phyloP scores from a whole-genome alignment of 768 basidiomycete genomes.

The Lentinus brumalis region DNA sequence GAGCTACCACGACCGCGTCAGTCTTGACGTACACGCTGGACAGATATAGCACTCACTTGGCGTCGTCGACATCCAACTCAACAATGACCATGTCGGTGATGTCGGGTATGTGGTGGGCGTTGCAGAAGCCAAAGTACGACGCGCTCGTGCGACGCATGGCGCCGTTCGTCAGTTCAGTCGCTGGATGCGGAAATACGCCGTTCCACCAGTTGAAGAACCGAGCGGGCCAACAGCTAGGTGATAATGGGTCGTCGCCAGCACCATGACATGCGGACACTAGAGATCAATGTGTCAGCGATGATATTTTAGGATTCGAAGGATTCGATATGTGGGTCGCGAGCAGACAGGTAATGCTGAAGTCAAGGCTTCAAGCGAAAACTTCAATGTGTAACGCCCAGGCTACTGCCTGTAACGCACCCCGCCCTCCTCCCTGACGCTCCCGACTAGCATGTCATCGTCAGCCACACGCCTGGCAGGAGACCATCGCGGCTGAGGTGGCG shows the following conservation, averaged over 20 bases:
- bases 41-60: constrained; percentile 58
- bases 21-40: background rate
- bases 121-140: constrained; percentile 95
- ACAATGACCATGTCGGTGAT: constrained; percentile 92
- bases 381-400: no score
- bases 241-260: constrained; percentile 87
- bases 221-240: constrained; percentile 87
- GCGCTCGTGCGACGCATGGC: constrained; percentile 92
- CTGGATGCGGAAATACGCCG: constrained; percentile 95
- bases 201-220: constrained; percentile 98
- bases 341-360: background rate
- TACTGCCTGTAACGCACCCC: no score
- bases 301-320: no score
- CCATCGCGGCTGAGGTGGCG: no score
- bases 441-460: no score
- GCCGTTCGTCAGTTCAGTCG: constrained; percentile 96
- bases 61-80: constrained; percentile 92
- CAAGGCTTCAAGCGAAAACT: no score
- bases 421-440: no score
- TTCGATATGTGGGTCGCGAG: background rate
- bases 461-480: no score
- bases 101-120: constrained; percentile 91
- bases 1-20: constrained; percentile 40
- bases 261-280: constrained; percentile 93
- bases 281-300: constrained; percentile 7